Base-by-base conservation (phyloP, 73 alveolate genomes). In the Halteria grandinella region DNA sequence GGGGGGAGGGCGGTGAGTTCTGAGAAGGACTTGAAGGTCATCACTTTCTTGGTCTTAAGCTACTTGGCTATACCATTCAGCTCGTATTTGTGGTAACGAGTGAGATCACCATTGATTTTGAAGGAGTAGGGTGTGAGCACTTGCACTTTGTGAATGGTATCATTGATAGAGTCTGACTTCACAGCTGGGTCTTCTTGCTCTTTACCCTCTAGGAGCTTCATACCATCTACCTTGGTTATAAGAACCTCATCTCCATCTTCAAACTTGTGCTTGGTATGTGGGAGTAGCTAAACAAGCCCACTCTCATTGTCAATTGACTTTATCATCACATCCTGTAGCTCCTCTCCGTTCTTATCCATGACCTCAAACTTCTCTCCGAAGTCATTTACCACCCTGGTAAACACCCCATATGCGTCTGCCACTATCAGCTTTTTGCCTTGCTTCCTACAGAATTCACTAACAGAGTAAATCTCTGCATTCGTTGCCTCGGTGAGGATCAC, bases 321-420 rank as follows among this genome's bases (percentile, higher is more conserved):
- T 36, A 87, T 87, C 85, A 75, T 32, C 33, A 73, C 89, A 32
- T 93, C 98, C 74, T 90, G 83, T 18, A 78, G 84, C 39, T 89
- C 92, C 76, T 95, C 99, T 29, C 99, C 98, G 69, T 91, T 90
- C 64, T 86, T 88, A 80, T 95, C 99, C 14, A 88, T 47, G 24
- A 93, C 93, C 48, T 55, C 88, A 58, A 93, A 95, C 50, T 85
- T 50, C n/a, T 86, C 73, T 3, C 99, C 98, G 70, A 95, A 95
- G 55, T 95, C 98, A 83, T 83, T 93, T 27, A 95, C 86, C 23
- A 93, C 72, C 47, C 98, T 81, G 31, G 97, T 89, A 69, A 80
- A 90, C 27, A 91, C 93, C 12, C 98, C 98, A 69, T 64, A 79
- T 24, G 91, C 96, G 79, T 95, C 96, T 55, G 96, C 83, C 10